These are phyloP conservation scores for Phytophthora constricta DNA, from an alignment of 352 stramenopile species.

Conservation along the genomic window DNA sequence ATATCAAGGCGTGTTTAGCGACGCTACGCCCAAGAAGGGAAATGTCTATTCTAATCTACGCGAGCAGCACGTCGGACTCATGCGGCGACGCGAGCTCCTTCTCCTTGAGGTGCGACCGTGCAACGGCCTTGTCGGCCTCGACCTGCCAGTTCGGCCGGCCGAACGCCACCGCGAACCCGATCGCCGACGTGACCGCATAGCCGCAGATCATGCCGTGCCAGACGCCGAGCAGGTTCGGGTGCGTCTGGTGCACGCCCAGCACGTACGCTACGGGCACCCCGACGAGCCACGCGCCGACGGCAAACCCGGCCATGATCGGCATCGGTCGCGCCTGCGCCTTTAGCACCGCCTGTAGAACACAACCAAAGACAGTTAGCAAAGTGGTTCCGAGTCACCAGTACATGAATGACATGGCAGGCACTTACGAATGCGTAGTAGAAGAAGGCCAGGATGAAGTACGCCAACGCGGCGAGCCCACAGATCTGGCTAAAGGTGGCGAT, in stretches of 20 bases:
- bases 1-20: no score
- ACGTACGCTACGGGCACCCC: constrained; percentile 77
- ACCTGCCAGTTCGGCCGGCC: constrained; percentile 66
- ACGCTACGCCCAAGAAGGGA: no score
- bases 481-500: constrained; percentile 73
- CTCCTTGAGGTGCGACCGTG: constrained; percentile 55
- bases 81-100: constrained; percentile 29
- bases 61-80: constrained; percentile 38
- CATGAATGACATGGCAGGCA: background rate
- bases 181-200: constrained; percentile 76
- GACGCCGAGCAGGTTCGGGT: constrained; percentile 61
- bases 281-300: constrained; percentile 73
- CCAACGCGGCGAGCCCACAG: constrained; percentile 55
- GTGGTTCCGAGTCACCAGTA: background rate
- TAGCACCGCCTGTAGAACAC: constrained; percentile 58
- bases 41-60: no score
- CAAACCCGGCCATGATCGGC: constrained; percentile 67
- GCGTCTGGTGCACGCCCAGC: constrained; percentile 51
- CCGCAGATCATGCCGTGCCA: constrained; percentile 72
- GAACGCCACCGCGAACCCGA: constrained; percentile 70
- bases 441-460: constrained; percentile 77
- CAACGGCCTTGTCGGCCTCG: constrained; percentile 56
- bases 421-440: constrained; percentile 84
- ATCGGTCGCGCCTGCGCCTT: constrained; percentile 64
- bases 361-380: background rate